Evolutionary conservation across 495 filamentous ascomycete genomes (phyloP), one percentile per base, ranked within the genome.

Genomic region (Aspergillus campestris): DNA sequence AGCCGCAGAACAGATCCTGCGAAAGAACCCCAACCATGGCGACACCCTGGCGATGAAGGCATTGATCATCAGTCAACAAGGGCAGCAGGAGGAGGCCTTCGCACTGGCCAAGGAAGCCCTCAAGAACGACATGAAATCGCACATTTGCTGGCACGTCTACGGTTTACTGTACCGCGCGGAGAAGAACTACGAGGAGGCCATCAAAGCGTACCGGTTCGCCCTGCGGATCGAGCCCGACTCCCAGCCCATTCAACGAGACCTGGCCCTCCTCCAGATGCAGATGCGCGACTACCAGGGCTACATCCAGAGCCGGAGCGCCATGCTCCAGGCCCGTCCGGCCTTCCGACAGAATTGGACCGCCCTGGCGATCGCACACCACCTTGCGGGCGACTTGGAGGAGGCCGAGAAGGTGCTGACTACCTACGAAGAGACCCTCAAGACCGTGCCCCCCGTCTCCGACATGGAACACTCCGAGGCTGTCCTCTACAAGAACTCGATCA

Each of bases 11-110:
- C 89, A 95, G 69, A 90, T 99, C 58, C 80, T 99, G 42, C 80
- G 81, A 55, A 95, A 92, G 64, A 82, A 86, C 65, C 89, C 91
- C 38, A 90, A 89, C 51, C 92, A 99, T 83, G 92, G 88, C 52
- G 92, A 99, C 67, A 99, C 92, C 10, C 82, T 92, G 67, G 94
- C 92, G 31, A 97, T 99, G 92, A 97, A 96, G 71, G 94, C 90
- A 41, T 75, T 99, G 34, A 95, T 96, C 50, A 85, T 94, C 69
- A 97, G 94, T 63, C 81, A 83, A 34, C 80, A 86, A 60, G 89
- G 89, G 46, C 87, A 94, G 67, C 77, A 81, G 13, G 86, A 95
- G 37, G 92, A 99, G 71, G 92, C 92, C 0, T 97, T 97, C 61
- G 79, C 78, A 29, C 75, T 99, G 42, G 91, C 86, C 50, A 97